A percentile compares a stretch with the other conserved stretches of the same genome.
phyloP scores from a whole-genome alignment of 2,329 filamentous ascomycete species.

The Pseudohalonectria lignicola region DNA sequence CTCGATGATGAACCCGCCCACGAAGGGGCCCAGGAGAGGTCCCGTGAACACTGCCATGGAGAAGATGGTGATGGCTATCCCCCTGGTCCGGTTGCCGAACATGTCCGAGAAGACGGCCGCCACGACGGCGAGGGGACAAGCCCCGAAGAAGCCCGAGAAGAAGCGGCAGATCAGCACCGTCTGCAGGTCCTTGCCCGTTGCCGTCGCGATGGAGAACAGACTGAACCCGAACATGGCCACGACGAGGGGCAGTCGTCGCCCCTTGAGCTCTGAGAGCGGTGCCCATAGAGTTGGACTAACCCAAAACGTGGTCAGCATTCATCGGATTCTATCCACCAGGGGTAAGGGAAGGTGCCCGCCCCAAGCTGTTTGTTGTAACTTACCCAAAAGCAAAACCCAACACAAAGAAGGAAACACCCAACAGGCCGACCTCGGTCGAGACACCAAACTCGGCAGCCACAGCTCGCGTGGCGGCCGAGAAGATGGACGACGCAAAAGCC shows the following conservation, averaged over 20 bases:
- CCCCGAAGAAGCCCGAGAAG: slow-evolving; percentile 63
- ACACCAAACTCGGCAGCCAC: slow-evolving; percentile 51
- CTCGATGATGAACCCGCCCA: slow-evolving; percentile 56
- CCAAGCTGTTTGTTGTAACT: not conserved
- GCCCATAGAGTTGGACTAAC: slow-evolving; percentile 55
- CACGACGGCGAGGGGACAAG: slow-evolving; percentile 56
- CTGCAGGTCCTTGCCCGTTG: slow-evolving; percentile 56
- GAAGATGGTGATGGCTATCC: slow-evolving; percentile 47
- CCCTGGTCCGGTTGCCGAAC: slow-evolving; percentile 53
- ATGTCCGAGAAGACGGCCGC: slow-evolving; percentile 64
- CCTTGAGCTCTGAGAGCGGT: slow-evolving; percentile 61
- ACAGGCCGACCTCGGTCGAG: slow-evolving; percentile 46
- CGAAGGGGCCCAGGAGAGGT: slow-evolving; percentile 55
- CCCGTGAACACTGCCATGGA: slow-evolving; percentile 55
- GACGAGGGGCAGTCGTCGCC: slow-evolving; percentile 51
- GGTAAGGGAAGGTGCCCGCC: not conserved
- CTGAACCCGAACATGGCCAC: slow-evolving; percentile 59
- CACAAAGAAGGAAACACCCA: slow-evolving; percentile 62
- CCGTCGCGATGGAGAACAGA: slow-evolving; percentile 54
- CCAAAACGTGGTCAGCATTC: not conserved
- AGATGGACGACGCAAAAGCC: slow-evolving; percentile 66
- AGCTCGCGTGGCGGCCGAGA: slow-evolving; percentile 51
- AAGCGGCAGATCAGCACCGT: slow-evolving; percentile 63
- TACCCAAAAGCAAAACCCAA: slow-evolving; percentile 57
- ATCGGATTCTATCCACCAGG: too few species aligned